Percentiles rank a stretch among this genome's conserved stretches.
These are phyloP conservation scores for Sordariomycetes sp. DNA, from an alignment of 2,329 filamentous ascomycete species.

Conservation along the genomic window DNA sequence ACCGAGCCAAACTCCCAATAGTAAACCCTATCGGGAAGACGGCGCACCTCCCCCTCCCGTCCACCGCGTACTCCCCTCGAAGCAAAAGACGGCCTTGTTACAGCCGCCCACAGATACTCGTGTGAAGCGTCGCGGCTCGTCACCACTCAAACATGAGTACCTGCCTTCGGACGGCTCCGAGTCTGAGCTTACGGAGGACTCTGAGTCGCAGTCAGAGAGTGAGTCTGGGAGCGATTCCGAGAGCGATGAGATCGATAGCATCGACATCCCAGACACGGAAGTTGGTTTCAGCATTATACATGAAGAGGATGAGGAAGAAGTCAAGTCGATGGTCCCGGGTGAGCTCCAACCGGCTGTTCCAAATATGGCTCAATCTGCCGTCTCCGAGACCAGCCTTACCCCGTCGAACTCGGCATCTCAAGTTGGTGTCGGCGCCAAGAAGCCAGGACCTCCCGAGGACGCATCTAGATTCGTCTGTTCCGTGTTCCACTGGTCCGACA, in stretches of 20 bases:
- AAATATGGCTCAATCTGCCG: constrained; percentile 24
- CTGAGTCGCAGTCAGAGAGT: constrained; percentile 41
- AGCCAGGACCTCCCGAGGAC: constrained; percentile 14
- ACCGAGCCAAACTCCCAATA: constrained; percentile 22
- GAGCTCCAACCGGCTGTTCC: background rate
- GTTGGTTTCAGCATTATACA: constrained; percentile 46
- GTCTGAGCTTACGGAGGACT: constrained; percentile 40
- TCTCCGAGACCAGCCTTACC: constrained; percentile 52
- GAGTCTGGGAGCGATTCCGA: constrained; percentile 26
- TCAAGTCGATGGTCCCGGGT: constrained; percentile 10
- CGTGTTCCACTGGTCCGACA: constrained; percentile 53
- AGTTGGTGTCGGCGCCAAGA: constrained; percentile 28
- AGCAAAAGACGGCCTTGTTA: constrained; percentile 20
- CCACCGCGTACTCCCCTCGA: constrained; percentile 32
- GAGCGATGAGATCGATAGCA: constrained; percentile 45
- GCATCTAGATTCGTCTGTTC: constrained; percentile 36
- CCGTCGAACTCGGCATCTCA: constrained; percentile 80
- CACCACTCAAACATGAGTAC: constrained; percentile 94
- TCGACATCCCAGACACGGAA: constrained; percentile 47
- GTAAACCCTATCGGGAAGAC: constrained; percentile 33
- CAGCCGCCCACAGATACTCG: constrained; percentile 2
- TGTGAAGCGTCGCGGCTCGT: constrained; percentile 47
- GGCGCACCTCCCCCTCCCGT: constrained; percentile 44
- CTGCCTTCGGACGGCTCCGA: constrained; percentile 65
- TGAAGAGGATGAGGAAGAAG: constrained; percentile 10